phyloP scores from a whole-genome alignment of 495 filamentous ascomycete species.

The Neurospora tetrasperma region DNA sequence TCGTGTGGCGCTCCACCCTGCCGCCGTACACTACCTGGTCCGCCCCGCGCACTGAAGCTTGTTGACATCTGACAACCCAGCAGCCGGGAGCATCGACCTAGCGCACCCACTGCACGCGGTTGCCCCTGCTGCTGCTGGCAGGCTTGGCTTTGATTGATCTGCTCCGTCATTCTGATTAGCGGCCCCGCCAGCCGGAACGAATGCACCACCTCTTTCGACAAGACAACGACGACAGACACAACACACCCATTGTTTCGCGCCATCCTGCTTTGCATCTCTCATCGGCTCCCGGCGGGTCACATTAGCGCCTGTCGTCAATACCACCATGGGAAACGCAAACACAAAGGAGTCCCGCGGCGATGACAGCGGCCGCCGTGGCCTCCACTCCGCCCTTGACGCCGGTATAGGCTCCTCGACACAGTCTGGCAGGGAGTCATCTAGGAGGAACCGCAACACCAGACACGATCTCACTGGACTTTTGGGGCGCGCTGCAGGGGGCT shows the following conservation, averaged over 20 bases:
- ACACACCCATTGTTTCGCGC: neutral
- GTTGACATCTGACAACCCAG: neutral
- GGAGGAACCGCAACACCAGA: constrained; percentile 19
- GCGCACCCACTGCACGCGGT: neutral
- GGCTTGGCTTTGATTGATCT: neutral
- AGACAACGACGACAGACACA: neutral
- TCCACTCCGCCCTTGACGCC: constrained; percentile 12
- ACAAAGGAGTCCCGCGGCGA: constrained; percentile 25
- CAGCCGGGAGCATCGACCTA: neutral
- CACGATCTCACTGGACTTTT: constrained; percentile 20
- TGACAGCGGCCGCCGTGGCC: constrained; percentile 12
- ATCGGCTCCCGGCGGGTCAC: constrained; percentile 1
- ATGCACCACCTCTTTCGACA: neutral
- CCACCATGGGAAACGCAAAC: constrained; percentile 23
- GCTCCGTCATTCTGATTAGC: neutral
- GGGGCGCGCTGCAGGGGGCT: constrained; percentile 11
- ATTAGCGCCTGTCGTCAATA: neutral
- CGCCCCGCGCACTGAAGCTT: neutral
- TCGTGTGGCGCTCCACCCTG: neutral
- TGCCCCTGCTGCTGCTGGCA: neutral
- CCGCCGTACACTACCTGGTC: neutral
- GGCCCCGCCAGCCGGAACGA: neutral
- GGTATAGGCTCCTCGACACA: constrained; percentile 11
- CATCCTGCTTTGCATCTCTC: neutral
- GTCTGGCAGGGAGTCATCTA: constrained; percentile 13